These are phyloP conservation scores for Alternaria solani DNA, from an alignment of 2,329 filamentous ascomycete species.

Conservation along the genomic window DNA sequence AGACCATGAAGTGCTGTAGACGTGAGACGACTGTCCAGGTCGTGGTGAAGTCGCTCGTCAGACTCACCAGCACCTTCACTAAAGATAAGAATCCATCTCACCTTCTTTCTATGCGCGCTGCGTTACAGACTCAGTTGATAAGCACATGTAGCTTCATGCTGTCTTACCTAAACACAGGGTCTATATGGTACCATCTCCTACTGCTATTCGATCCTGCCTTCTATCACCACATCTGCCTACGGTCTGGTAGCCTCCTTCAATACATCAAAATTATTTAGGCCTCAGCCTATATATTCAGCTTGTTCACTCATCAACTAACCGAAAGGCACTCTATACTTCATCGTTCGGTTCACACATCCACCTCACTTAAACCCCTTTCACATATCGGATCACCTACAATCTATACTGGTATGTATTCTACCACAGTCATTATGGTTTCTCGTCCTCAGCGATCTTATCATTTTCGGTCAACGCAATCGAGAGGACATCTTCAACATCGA, in stretches of 20 bases:
- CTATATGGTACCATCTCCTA: background rate
- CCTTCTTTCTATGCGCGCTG: rapidly evolving
- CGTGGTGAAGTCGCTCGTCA: background rate
- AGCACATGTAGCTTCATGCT: background rate
- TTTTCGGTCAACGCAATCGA: background rate
- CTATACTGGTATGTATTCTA: background rate
- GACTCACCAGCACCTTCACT: background rate
- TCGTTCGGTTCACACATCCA: background rate
- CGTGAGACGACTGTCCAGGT: background rate
- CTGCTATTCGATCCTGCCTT: background rate
- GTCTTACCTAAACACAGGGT: background rate
- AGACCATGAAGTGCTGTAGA: background rate
- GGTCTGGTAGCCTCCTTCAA: background rate
- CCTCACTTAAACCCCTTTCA: background rate
- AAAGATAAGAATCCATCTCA: background rate
- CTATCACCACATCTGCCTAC: background rate
- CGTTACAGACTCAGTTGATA: background rate
- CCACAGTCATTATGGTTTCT: background rate
- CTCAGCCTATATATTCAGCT: background rate
- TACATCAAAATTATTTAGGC: background rate
- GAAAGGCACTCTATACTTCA: background rate
- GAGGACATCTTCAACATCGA: background rate
- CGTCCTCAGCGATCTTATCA: background rate
- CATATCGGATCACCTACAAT: background rate
- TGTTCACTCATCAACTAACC: background rate